phyloP scores from a whole-genome alignment of 2,329 filamentous ascomycete species.

The Xylaria sp. region DNA sequence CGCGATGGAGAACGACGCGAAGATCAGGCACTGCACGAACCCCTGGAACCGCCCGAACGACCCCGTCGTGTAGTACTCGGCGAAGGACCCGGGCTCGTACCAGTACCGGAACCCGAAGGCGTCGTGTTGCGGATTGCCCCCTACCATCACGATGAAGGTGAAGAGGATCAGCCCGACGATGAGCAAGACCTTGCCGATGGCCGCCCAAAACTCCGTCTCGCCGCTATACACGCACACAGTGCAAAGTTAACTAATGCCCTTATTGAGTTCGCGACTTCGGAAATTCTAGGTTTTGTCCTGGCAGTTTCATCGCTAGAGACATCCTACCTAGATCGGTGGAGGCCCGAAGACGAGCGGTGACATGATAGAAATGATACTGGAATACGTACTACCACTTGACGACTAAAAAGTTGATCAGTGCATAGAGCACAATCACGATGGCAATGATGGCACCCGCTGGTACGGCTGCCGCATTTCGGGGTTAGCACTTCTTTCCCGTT shows the following conservation, averaged over 20 bases:
- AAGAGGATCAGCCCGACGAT: conserved; percentile 73
- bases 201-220: conserved; percentile 76
- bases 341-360: too few species aligned
- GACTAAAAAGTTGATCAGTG: too few species aligned
- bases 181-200: conserved; percentile 71
- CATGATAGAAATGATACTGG: too few species aligned
- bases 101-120: conserved; percentile 73
- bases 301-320: too few species aligned
- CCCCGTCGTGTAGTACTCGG: conserved; percentile 65
- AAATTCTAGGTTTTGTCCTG: too few species aligned
- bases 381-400: too few species aligned
- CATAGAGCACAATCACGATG: conserved; percentile 57
- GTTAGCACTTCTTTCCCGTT: background rate
- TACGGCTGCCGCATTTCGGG: conserved; percentile 38
- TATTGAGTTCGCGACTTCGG: too few species aligned
- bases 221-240: too few species aligned
- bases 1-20: conserved; percentile 67
- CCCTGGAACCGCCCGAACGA: conserved; percentile 73
- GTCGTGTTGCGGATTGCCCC: conserved; percentile 75
- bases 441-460: conserved; percentile 64
- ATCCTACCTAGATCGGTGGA: too few species aligned
- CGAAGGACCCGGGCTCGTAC: conserved; percentile 71
- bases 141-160: conserved; percentile 82
- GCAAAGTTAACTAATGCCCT: too few species aligned
- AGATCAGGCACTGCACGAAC: conserved; percentile 74